Evolutionary conservation across 192 early-diverging fungal species (phyloP).

Genomic region (Chytriomyces confervae): DNA sequence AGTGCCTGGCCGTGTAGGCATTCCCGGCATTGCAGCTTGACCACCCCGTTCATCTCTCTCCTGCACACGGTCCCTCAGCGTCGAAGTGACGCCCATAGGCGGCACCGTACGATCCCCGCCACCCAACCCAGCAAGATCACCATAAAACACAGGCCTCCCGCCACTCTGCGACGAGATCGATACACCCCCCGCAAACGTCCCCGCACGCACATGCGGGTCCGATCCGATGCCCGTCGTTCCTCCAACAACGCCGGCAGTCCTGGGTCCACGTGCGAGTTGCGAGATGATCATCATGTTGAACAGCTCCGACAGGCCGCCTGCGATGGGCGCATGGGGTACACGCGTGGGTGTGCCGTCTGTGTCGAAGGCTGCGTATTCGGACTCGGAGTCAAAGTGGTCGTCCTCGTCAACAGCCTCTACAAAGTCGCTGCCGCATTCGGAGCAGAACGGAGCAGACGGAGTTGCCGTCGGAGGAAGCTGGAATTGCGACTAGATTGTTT

Average conservation of each 20-base stretch:
- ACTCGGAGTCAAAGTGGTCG: background rate
- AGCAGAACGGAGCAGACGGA: background rate
- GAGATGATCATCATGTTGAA: background rate
- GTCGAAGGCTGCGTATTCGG: background rate
- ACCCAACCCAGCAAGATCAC: background rate
- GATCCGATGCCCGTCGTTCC: background rate
- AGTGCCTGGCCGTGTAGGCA: background rate
- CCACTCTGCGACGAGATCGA: background rate
- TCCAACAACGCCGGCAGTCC: background rate
- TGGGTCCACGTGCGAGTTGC: background rate
- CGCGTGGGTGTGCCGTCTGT: background rate
- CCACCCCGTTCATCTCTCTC: background rate
- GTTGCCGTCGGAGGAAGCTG: background rate
- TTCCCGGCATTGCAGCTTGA: background rate
- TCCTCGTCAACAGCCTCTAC: background rate
- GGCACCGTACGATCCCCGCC: background rate
- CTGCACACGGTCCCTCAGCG: background rate
- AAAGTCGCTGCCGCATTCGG: conserved; percentile 23
- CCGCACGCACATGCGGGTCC: background rate
- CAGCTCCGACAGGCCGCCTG: background rate
- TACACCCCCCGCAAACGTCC: background rate
- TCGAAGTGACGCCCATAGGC: background rate
- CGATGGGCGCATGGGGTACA: background rate
- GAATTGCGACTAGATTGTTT: background rate
- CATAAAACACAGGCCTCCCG: background rate